A percentile compares a stretch with the other conserved stretches of the same genome.
phyloP scores from a whole-genome alignment of 2,329 filamentous ascomycete genomes.

The Exophiala dermatitidis region DNA sequence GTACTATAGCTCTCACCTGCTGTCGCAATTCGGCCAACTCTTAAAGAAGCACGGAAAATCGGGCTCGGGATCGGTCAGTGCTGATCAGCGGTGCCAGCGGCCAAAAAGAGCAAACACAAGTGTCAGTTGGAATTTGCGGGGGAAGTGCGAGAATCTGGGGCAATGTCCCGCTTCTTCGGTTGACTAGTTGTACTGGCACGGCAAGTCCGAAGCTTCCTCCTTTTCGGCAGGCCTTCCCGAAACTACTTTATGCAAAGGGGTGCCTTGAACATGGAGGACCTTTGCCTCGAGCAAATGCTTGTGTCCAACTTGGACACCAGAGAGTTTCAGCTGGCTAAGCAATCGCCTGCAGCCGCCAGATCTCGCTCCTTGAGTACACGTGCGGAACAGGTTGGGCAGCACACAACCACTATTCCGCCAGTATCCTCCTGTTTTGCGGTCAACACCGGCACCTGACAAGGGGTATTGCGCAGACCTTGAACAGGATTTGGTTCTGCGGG shows the following conservation, averaged over 20 bases:
- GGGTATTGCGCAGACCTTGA: too few relatives aligned
- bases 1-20: not conserved
- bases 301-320: too few relatives aligned
- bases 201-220: not conserved
- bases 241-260: not conserved
- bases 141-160: constrained; percentile 15
- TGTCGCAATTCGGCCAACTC: not conserved
- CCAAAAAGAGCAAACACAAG: not conserved
- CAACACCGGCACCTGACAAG: too few relatives aligned
- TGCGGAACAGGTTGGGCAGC: too few relatives aligned
- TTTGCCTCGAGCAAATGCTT: too few relatives aligned
- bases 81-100: constrained; percentile 6
- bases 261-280: too few relatives aligned
- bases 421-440: too few relatives aligned
- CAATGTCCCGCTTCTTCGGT: not conserved
- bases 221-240: not conserved
- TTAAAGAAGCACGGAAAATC: not conserved
- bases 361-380: too few relatives aligned
- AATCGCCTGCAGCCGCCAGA: too few relatives aligned
- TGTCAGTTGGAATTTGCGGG: constrained; percentile 9
- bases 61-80: not conserved
- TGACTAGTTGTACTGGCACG: not conserved
- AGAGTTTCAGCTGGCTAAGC: too few relatives aligned
- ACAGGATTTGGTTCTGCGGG: too few relatives aligned
- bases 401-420: too few relatives aligned